A percentile compares a stretch with the other conserved stretches of the same genome.
phyloP scores from a whole-genome alignment of 331 rosid genomes.

The Malus hybrid region DNA sequence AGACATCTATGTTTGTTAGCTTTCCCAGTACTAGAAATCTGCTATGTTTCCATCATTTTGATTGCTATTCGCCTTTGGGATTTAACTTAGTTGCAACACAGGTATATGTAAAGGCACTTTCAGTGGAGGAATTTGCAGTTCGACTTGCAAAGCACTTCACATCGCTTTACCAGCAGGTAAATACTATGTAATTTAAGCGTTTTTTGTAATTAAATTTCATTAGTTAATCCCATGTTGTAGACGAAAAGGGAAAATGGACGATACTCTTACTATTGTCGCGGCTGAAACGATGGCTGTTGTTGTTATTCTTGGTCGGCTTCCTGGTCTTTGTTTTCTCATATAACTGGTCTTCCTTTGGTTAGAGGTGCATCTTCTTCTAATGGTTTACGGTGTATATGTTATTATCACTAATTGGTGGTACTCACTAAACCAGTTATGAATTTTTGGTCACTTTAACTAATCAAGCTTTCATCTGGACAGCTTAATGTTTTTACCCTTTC shows the following conservation, averaged over 20 bases:
- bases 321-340: background rate
- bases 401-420: no score
- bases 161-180: constrained; percentile 66
- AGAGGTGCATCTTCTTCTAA: background rate
- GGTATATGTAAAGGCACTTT: constrained; percentile 83
- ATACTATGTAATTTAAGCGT: background rate
- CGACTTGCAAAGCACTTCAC: constrained; percentile 76
- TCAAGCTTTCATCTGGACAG: no score
- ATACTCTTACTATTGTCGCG: background rate
- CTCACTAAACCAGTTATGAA: no score
- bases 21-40: no score
- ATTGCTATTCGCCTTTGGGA: no score
- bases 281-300: background rate
- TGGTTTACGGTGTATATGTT: no score
- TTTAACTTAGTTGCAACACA: constrained; percentile 1
- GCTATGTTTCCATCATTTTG: no score
- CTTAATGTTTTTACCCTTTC: no score
- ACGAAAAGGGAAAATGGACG: background rate
- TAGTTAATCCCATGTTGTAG: background rate
- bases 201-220: background rate
- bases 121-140: constrained; percentile 77
- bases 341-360: background rate
- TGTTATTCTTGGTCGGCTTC: background rate
- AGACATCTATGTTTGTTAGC: no score
- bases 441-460: no score